Evolutionary conservation across 208 protist species (phyloP).

Genomic region (Naegleria gruberi): DNA sequence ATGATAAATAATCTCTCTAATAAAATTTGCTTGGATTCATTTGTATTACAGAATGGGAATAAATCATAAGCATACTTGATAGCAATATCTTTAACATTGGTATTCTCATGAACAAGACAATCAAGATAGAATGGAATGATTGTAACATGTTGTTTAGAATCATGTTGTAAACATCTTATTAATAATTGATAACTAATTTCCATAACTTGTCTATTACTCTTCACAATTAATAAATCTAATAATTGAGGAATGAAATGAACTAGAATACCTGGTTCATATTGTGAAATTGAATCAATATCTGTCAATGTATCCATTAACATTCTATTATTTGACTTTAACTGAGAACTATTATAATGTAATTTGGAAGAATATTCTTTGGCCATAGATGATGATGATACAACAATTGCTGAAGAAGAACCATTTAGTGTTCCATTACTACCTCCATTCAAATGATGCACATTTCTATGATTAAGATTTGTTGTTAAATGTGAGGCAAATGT

Average conservation of each 20-base stretch:
- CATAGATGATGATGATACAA: not conserved
- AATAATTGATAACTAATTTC: not conserved
- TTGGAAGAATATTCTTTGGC: not conserved
- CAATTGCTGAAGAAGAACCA: too few relatives aligned
- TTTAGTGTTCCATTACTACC: too few relatives aligned
- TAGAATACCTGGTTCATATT: not conserved
- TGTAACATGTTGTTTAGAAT: not conserved
- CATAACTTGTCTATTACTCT: not conserved
- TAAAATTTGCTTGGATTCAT: not conserved
- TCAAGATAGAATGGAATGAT: not conserved
- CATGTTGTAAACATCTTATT: not conserved
- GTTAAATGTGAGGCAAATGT: not conserved
- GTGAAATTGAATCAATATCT: not conserved
- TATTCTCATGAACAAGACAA: not conserved
- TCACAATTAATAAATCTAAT: not conserved
- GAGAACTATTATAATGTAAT: not conserved
- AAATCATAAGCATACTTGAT: not conserved
- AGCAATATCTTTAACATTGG: not conserved
- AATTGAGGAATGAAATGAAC: not conserved
- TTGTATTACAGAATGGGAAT: not conserved
- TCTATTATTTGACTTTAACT: not conserved
- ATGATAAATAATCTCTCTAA: not conserved
- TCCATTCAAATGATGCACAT: not conserved
- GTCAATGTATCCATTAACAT: not conserved
- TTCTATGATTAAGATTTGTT: not conserved